phyloP scores from a whole-genome alignment of 306 rosid species.

The Vigna angularis region DNA sequence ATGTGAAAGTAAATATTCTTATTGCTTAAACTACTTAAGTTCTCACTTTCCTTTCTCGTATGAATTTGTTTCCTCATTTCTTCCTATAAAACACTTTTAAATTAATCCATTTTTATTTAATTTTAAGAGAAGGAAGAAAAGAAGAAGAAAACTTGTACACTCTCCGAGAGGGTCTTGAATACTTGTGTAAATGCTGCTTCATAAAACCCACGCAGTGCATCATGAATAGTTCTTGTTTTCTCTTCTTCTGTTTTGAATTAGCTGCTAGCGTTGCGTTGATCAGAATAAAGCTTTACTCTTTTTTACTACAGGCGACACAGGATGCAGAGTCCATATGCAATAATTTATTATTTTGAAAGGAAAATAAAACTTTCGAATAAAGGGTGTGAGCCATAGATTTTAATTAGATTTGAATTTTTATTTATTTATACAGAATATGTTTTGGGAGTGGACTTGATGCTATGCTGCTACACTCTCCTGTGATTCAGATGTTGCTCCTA shows the following conservation, averaged over 20 bases:
- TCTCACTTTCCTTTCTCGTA: not conserved
- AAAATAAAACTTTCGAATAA: slow-evolving; percentile 41
- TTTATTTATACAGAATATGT: slow-evolving; percentile 30
- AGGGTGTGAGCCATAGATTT: slow-evolving; percentile 32
- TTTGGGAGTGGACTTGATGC: slow-evolving; percentile 34
- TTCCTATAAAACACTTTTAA: not conserved
- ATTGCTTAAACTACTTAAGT: not conserved
- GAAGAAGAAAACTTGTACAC: not conserved
- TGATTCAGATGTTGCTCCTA: slow-evolving; percentile 39
- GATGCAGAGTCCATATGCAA: slow-evolving; percentile 1
- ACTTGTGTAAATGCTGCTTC: not conserved
- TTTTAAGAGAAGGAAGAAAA: not conserved
- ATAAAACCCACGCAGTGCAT: not conserved
- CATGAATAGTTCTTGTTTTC: not conserved
- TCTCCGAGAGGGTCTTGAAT: not conserved
- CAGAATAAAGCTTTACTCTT: slow-evolving; percentile 39
- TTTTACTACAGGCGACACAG: slow-evolving; percentile 26
- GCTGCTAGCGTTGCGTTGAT: slow-evolving; percentile 21
- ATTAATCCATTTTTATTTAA: not conserved
- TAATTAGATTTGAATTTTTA: slow-evolving; percentile 34
- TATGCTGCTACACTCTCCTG: slow-evolving; percentile 40
- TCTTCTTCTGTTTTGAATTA: slow-evolving; percentile 2
- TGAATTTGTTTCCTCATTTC: not conserved
- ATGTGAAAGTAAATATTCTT: not conserved
- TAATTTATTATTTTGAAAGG: slow-evolving; percentile 37